These are phyloP conservation scores for Escovopsis sp. DNA, from an alignment of 2,329 filamentous ascomycete species.

Conservation along the genomic window DNA sequence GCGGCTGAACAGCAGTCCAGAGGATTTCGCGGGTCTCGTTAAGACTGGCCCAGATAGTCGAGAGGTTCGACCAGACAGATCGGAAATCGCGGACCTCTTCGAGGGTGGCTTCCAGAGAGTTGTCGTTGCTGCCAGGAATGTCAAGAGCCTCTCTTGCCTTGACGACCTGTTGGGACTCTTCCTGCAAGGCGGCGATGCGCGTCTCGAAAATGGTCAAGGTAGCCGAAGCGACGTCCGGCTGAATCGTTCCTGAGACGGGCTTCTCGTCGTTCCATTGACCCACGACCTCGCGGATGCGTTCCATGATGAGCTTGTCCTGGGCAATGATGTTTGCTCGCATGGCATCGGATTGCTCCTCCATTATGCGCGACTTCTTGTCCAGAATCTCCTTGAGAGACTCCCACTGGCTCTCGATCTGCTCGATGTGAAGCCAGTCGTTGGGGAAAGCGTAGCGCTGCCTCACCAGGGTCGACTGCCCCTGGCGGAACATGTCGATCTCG, in stretches of 20 bases:
- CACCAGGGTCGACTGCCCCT: conserved; percentile 83
- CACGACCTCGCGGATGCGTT: conserved; percentile 76
- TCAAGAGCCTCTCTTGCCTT: conserved; percentile 96
- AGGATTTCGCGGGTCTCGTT: conserved; percentile 85
- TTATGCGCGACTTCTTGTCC: conserved; percentile 82
- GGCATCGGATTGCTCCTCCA: conserved; percentile 91
- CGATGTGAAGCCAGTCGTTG: conserved; percentile 85
- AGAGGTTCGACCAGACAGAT: conserved; percentile 91
- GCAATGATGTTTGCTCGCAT: conserved; percentile 87
- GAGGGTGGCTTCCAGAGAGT: conserved; percentile 68
- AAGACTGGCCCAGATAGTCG: conserved; percentile 90
- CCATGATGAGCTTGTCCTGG: conserved; percentile 80
- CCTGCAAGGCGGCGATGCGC: conserved; percentile 70
- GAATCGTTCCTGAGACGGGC: conserved; percentile 86
- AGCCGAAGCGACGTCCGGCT: conserved; percentile 73
- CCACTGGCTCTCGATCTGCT: conserved; percentile 96
- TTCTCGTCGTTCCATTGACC: conserved; percentile 91
- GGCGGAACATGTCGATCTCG: conserved; percentile 88
- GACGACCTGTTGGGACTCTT: conserved; percentile 82
- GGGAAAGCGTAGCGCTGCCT: conserved; percentile 91
- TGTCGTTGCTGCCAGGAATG: conserved; percentile 65
- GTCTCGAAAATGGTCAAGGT: conserved; percentile 72
- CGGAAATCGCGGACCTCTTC: conserved; percentile 98
- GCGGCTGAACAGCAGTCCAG: conserved; percentile 90
- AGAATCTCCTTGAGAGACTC: conserved; percentile 83